Base-by-base conservation (phyloP, 73 alveolate genomes). In the Halteria grandinella region DNA sequence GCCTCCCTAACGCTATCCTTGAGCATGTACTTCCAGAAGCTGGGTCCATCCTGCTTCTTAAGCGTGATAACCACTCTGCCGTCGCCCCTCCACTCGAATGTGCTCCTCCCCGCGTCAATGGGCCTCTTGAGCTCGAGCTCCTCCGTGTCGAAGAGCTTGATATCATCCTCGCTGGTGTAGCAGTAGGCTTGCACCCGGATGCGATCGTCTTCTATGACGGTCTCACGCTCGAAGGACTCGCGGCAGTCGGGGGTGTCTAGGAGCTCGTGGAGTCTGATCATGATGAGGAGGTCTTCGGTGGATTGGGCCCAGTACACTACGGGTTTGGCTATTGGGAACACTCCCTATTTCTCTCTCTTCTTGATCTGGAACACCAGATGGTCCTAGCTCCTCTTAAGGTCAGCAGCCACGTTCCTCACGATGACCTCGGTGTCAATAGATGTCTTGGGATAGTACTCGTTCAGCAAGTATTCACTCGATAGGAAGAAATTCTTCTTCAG, bases 241-340 rank as follows among this genome's bases (percentile, higher is more conserved):
- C 45, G 21, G 39, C 81, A 66, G 10, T 40, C 66, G 29, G 81
- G 81, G 14, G 81, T 45, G 52, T 66, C 81, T 69, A 66, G 43
- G 69, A 25, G n/a, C 3, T 6, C 25, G 31, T 66, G 81, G 11
- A 66, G 29, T 17, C 53, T 43, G 29, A 66, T 45, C 66, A 66
- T 40, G 1, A 66, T 17, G 7, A 66, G 36, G 20, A 66, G 3
- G 12, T 66, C 81, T 11, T 66, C 69, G 3, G 66, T 45, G 53
- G 24, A 41, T 27, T 66, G 33, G 29, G 81, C 81, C 81, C 66
- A 45, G 54, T 66, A 66, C 15, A 43, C 18, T 1, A 66, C 37
- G 4, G 81, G 81, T 41, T 43, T 45, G 8, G n/a, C 69, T 40
- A 21, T 3, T 1, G 50, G 48, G 37, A 66, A 66, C 7, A 25